Conservation (phyloP, 2,329 filamentous ascomycete species). For the Fusarium scirpi region DNA sequence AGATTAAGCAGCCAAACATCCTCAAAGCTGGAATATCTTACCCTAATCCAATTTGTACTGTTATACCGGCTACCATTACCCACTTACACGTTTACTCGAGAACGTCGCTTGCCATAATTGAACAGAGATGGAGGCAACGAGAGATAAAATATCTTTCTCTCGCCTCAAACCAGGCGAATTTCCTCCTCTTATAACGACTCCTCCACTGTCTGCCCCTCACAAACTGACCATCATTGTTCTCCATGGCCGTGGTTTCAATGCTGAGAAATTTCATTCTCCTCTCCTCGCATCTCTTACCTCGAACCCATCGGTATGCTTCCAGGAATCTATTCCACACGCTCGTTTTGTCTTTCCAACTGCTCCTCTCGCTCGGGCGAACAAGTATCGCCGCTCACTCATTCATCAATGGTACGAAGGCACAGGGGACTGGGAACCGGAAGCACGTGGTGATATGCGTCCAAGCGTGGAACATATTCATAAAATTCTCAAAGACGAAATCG, state of each 20-base stretch:
- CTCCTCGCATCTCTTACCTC: conserved; percentile 50
- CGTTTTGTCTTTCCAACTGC: conserved; percentile 66
- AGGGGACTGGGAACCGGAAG: conserved; percentile 52
- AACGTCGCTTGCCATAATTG: not conserved
- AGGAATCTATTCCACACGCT: conserved; percentile 54
- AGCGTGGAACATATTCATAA: conserved; percentile 56
- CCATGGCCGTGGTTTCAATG: conserved; percentile 62
- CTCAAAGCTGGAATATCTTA: not conserved
- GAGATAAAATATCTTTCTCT: not conserved
- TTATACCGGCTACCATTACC: not conserved
- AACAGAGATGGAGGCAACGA: not conserved
- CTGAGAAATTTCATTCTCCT: conserved; percentile 54
- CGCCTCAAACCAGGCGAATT: conserved; percentile 42
- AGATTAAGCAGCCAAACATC: no score
- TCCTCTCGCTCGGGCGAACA: conserved; percentile 49
- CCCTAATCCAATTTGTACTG: not conserved
- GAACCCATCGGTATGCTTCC: conserved; percentile 41
- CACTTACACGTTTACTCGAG: not conserved
- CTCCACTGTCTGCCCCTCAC: conserved; percentile 50
- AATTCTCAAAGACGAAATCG: conserved; percentile 54
- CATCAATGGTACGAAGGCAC: conserved; percentile 54
- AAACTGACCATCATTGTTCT: conserved; percentile 61
- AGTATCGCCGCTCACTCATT: conserved; percentile 50
- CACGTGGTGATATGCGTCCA: conserved; percentile 54
- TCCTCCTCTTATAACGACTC: conserved; percentile 33